A percentile compares a stretch with the other conserved stretches of the same genome.
Evolutionary conservation across 1,139 yeast species (phyloP).

Genomic region (Citeromyces hawaiiensis): DNA sequence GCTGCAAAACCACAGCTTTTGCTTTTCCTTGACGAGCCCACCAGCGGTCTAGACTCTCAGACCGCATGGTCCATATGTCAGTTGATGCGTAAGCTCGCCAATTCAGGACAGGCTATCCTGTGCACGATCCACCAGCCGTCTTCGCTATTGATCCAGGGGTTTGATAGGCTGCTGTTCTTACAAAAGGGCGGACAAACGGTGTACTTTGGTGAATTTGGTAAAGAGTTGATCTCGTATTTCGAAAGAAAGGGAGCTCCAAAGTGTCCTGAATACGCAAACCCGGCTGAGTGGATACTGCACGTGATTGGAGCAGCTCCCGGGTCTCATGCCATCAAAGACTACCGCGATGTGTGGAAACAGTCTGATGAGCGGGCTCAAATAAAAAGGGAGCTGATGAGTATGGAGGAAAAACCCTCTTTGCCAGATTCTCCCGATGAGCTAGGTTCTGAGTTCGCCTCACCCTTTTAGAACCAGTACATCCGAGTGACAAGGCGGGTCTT

Average conservation of each 20-base stretch:
- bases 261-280: conserved; percentile 59
- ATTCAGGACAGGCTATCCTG: conserved; percentile 71
- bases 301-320: conserved; percentile 79
- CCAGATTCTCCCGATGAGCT: conserved; percentile 21
- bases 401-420: conserved; percentile 35
- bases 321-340: conserved; percentile 50
- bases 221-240: conserved; percentile 50
- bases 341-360: conserved; percentile 50
- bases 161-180: conserved; percentile 61
- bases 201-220: conserved; percentile 71
- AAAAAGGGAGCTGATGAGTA: conserved; percentile 24
- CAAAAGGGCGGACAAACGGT: conserved; percentile 70
- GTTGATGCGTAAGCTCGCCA: conserved; percentile 60
- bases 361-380: conserved; percentile 39
- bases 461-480: conserved; percentile 31
- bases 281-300: conserved; percentile 77
- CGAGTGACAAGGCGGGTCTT: conserved; percentile 42
- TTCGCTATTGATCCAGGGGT: conserved; percentile 62
- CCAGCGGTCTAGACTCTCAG: conserved; percentile 87
- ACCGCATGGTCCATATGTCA: conserved; percentile 83
- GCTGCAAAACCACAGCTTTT: conserved; percentile 79
- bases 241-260: conserved; percentile 54
- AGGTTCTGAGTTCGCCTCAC: conserved; percentile 28
- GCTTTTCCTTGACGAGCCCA: conserved; percentile 81
- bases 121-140: conserved; percentile 84